Conservation (phyloP, 495 filamentous ascomycete species). For the Parathielavia appendiculata region DNA sequence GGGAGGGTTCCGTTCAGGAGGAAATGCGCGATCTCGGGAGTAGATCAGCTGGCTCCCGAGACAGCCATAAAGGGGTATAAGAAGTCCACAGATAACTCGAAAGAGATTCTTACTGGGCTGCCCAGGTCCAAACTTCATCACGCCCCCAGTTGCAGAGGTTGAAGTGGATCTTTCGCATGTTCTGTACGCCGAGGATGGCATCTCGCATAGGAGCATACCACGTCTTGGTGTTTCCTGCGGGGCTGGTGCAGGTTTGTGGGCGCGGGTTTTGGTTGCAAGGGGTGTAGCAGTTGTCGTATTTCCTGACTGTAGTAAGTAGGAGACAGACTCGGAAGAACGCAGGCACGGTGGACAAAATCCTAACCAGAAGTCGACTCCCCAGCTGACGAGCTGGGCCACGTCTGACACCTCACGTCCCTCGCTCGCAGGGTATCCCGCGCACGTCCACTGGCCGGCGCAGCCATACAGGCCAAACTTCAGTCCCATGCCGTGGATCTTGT, state of each 20-base stretch:
- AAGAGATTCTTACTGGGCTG: no score
- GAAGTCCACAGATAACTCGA: no score
- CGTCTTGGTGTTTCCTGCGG: slow-evolving; percentile 45
- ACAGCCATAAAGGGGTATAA: no score
- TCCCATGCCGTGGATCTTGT: slow-evolving; percentile 54
- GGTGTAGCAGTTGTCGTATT: slow-evolving; percentile 65
- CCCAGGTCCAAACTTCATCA: slow-evolving; percentile 39
- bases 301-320: no score
- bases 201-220: slow-evolving; percentile 57
- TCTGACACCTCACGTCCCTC: slow-evolving; percentile 59
- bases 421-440: slow-evolving; percentile 57
- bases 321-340: no score
- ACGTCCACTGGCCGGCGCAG: slow-evolving; percentile 58
- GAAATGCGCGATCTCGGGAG: no score
- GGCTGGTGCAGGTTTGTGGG: slow-evolving; percentile 46
- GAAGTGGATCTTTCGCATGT: slow-evolving; percentile 53
- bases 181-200: slow-evolving; percentile 52
- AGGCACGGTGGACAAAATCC: no score
- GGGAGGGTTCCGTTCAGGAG: no score
- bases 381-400: slow-evolving; percentile 56
- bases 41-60: no score
- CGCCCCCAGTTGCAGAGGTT: slow-evolving; percentile 62
- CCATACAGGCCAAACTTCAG: slow-evolving; percentile 64
- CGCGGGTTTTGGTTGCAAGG: slow-evolving; percentile 16
- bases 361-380: slow-evolving; percentile 61